phyloP scores from a whole-genome alignment of 768 basidiomycete genomes.

The Mycena kentingensis region DNA sequence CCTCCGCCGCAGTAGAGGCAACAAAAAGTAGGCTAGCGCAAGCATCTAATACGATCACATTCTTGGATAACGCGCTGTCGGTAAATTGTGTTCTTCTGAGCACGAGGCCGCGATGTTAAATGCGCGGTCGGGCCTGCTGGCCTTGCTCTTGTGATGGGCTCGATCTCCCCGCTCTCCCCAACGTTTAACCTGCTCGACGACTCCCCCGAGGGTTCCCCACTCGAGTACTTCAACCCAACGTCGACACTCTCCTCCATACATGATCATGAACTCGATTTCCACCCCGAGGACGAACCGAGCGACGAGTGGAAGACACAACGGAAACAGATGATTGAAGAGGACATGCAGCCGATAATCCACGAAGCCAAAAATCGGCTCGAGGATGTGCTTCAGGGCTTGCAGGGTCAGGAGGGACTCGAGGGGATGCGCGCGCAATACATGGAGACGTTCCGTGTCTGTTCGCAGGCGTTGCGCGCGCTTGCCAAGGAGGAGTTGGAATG shows the following conservation, averaged over 20 bases:
- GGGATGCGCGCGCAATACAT: slow-evolving; percentile 1
- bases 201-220: too few species aligned
- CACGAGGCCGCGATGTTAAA: neutral
- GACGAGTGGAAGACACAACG: slow-evolving; percentile 17
- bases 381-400: slow-evolving; percentile 13
- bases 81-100: neutral
- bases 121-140: neutral
- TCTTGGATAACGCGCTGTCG: too few species aligned
- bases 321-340: slow-evolving; percentile 15
- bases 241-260: too few species aligned
- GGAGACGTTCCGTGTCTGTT: slow-evolving; percentile 7
- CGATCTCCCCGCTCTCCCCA: neutral
- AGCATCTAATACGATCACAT: too few species aligned
- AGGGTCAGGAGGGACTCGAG: slow-evolving; percentile 1
- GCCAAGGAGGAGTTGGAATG: slow-evolving; percentile 21
- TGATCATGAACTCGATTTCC: too few species aligned
- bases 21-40: too few species aligned
- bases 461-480: slow-evolving; percentile 5
- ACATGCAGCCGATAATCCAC: slow-evolving; percentile 12
- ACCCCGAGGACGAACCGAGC: slow-evolving; percentile 18
- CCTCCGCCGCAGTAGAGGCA: slow-evolving; percentile 39
- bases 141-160: neutral
- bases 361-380: slow-evolving; percentile 21
- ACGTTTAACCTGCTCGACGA: neutral
- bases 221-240: too few species aligned